Base-by-base conservation (phyloP, 2,329 filamentous ascomycete species). In the Trichoderma cornu-damae region DNA sequence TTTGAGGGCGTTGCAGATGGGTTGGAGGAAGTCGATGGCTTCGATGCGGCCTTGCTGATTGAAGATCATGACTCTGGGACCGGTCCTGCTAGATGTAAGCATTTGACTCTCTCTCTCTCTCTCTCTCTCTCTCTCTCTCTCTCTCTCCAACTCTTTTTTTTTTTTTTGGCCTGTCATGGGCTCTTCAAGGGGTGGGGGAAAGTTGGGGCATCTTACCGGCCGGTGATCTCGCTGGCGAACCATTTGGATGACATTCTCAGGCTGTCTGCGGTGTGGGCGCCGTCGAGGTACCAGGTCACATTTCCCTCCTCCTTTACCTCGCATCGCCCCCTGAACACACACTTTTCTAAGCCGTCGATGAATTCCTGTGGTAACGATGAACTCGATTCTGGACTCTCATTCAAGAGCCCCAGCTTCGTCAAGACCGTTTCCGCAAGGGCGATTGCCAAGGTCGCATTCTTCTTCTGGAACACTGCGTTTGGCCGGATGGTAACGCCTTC, bases 231-330 rank as follows among this genome's bases (percentile, higher is more conserved):
- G 8, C 71, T 70, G 2, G 84, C 82, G 67, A 96, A 97, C 92
- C 92, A 96, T 61, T 82, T 81, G 0, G 86, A 86, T 4, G 90
- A 90, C 62, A 90, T 81, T 61, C 87, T 83, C 55, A 99, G 86
- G 68, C 91, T 96, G 68, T 97, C 93, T 3, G 88, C 79, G 0
- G 93, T 99, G 72, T 99, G 94, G 2, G 91, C 94, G 7, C 94
- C 92, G 68, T 99, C 94, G 18, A 99, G 82, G 67, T 92, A 88
- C 92, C 93, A 99, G 14, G 78, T 79, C 4, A 96, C 75, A 2
- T 67, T 66, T 2, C 75, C 77, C 60, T 84, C 80, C 3, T 71
- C 63, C 64, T 80, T 83, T 38, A 79, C 73, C 62, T 87, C 83
- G 67, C 92, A 96, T 44, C 94, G 81, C 3, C 93, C 94, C 38